Evolutionary conservation across 352 stramenopile genomes (phyloP), one percentile per base, ranked within the genome.

Genomic region (Phytopythium ostracodes): DNA sequence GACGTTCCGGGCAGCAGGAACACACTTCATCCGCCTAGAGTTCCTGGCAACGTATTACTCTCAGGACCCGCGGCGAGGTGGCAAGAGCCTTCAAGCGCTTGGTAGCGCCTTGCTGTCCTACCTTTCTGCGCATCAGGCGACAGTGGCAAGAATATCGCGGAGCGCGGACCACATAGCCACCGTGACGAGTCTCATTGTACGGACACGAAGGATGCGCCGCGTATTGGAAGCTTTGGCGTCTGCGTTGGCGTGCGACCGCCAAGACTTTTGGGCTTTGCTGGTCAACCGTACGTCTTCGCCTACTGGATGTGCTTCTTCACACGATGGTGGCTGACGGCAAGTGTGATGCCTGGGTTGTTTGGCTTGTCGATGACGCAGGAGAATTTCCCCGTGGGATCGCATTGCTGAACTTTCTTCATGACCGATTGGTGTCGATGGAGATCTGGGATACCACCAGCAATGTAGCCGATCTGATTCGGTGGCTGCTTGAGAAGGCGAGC

Each of bases 21-120:
- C 79, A 12, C 65, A 66, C 2, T 65, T 88, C 53, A 62, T 92
- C 56, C 71, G 83, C n/a, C 66, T 92, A 50, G 83, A 92, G 40
- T 72, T 81, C 27, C 20, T 92, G 50, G 78, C 72, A 31, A 73
- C 77, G 8, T 92, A 85, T 52, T 92, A 78, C 42, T 70, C 69
- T 18, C 83, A 92, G 66, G 79, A 89, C 60, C 65, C 83, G 18
- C 63, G 61, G 15, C 66, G 83, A 63, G 83, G 81, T 43, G 83
- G 83, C 9, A 90, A 86, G 31, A 88, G 77, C 2, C 64, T 85
- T 29, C 80, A 92, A n/a, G 71, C 73, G 7, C 73, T 89, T 51
- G 79, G 77, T 27, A 63, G 85, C 42, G 77, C 80, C 14, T 59
- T 92, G 10, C 40, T 76, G 31, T 5, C 77, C 17, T 92, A 81